These are phyloP conservation scores for Gloeophyllum trabeum DNA, from an alignment of 768 basidiomycete species.

Conservation along the genomic window DNA sequence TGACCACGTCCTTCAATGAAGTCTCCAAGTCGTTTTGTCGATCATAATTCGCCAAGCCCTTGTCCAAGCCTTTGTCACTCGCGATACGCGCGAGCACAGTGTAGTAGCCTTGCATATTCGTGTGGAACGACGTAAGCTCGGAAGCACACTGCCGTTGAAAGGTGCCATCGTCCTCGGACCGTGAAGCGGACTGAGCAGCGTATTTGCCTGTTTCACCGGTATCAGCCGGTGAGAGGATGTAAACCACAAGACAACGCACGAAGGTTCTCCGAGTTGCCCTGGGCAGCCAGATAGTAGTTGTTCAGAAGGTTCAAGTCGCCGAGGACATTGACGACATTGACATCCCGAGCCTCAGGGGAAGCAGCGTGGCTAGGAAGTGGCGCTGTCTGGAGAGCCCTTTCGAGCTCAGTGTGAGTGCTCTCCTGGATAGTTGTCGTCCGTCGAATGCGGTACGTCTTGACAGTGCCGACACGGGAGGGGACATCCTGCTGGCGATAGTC, in stretches of 20 bases:
- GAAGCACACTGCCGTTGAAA: constrained; percentile 27
- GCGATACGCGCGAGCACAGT: constrained; percentile 15
- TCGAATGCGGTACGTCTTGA: no score
- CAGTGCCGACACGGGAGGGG: no score
- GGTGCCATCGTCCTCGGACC: constrained; percentile 10
- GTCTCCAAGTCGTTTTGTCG: constrained; percentile 29
- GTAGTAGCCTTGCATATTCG: constrained; percentile 20
- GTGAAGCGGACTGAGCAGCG: constrained; percentile 19
- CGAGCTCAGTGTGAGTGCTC: no score
- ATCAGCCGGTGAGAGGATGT: neutral
- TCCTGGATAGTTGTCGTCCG: no score
- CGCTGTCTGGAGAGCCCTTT: no score
- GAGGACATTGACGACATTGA: no score
- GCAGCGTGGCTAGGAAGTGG: no score
- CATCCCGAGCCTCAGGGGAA: no score
- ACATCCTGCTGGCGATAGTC: no score
- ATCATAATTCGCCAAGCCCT: constrained; percentile 44
- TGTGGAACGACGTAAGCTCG: constrained; percentile 23
- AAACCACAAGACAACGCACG: constrained; percentile 10
- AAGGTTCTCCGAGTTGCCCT: constrained; percentile 13
- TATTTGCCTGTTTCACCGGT: no score
- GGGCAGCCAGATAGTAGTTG: constrained; percentile 12
- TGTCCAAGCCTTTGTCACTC: constrained; percentile 27
- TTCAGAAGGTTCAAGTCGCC: constrained; percentile 16
- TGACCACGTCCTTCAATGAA: constrained; percentile 35